Conservation (phyloP, 768 basidiomycete species). For the Tylopilus subfusipes region DNA sequence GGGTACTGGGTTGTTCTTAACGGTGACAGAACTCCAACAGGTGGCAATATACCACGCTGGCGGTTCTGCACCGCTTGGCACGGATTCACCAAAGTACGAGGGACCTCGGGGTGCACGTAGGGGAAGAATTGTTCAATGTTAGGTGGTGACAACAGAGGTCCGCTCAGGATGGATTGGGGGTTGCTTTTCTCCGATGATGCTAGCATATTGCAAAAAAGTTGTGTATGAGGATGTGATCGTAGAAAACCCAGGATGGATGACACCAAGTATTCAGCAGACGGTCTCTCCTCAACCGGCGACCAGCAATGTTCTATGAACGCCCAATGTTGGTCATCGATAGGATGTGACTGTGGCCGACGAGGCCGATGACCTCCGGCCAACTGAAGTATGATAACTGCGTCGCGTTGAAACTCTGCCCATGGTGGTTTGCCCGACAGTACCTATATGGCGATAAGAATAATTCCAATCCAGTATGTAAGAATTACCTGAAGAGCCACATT, state of each 20-base stretch:
- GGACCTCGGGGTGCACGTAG: too few relatives aligned
- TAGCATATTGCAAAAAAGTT: background rate
- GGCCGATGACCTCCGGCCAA: conserved; percentile 5
- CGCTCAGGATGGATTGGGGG: too few relatives aligned
- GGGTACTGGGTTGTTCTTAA: too few relatives aligned
- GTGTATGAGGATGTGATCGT: background rate
- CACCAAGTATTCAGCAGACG: background rate
- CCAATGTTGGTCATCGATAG: conserved; percentile 7
- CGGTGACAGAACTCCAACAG: too few relatives aligned
- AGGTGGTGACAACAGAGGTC: too few relatives aligned
- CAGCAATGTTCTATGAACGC: conserved; percentile 7
- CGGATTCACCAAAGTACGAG: too few relatives aligned
- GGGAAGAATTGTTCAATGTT: too few relatives aligned
- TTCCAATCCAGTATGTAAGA: background rate
- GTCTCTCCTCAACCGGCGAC: background rate
- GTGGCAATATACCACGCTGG: too few relatives aligned
- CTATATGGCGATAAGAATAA: background rate
- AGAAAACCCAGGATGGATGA: background rate
- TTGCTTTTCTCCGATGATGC: background rate
- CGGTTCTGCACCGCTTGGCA: too few relatives aligned
- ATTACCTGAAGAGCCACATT: conserved; percentile 5
- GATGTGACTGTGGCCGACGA: conserved; percentile 2
- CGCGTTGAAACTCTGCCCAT: conserved; percentile 5
- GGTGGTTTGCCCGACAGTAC: conserved; percentile 1
- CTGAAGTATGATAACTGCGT: background rate